A percentile compares a stretch with the other conserved stretches of the same genome.
These are phyloP conservation scores for Dioscorea zingiberensis DNA, from an alignment of 106 monocot species.

Conservation along the genomic window DNA sequence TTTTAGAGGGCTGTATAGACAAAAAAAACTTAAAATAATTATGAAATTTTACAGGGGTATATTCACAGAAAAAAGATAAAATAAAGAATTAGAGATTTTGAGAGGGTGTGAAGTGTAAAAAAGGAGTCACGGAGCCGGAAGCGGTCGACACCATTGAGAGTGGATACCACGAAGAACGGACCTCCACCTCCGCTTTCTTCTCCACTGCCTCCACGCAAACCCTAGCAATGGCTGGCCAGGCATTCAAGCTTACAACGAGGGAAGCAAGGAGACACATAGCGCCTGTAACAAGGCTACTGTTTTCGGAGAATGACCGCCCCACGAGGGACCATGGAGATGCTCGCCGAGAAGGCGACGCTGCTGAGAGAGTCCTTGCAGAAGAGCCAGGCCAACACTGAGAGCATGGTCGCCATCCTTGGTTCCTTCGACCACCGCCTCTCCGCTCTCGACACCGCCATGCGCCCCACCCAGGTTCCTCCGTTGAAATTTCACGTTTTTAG, in stretches of 20 bases:
- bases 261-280: neutral
- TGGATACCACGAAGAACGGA: too few relatives aligned
- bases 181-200: too few relatives aligned
- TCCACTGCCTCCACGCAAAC: too few relatives aligned
- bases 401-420: constrained; percentile 36
- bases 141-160: too few relatives aligned
- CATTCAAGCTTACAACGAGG: too few relatives aligned
- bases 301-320: too few relatives aligned
- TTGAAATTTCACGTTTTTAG: neutral
- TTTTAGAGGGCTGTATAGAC: too few relatives aligned
- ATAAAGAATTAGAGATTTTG: too few relatives aligned
- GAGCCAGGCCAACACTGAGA: constrained; percentile 43
- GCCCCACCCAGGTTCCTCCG: constrained; percentile 44
- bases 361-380: constrained; percentile 37
- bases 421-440: constrained; percentile 70
- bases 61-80: neutral
- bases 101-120: too few relatives aligned
- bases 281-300: constrained; percentile 1
- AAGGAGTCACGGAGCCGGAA: too few relatives aligned
- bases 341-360: constrained; percentile 30
- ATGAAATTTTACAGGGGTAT: neutral
- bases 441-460: constrained; percentile 59
- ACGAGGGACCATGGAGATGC: constrained; percentile 16
- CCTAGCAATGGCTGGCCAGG: too few relatives aligned
- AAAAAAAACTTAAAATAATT: too few relatives aligned